Conservation (phyloP, 163 green algal genomes). For the Volvox carteri region DNA sequence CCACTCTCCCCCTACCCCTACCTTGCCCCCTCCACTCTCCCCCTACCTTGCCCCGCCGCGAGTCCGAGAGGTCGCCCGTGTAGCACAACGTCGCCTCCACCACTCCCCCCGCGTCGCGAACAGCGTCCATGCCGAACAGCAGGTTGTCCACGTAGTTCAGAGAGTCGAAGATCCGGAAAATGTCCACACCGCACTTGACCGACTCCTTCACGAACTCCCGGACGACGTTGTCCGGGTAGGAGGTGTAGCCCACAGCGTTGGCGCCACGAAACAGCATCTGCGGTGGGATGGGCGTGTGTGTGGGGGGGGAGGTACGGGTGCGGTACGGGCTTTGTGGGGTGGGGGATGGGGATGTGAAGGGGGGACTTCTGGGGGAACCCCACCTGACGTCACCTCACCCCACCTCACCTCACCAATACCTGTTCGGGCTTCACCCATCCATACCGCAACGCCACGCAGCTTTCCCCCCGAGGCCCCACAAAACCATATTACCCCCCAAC, state of each 20-base stretch:
- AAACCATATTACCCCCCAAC: too few species aligned
- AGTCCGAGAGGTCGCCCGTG: slow-evolving; percentile 89
- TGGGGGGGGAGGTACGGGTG: background rate
- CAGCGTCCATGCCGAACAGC: slow-evolving; percentile 92
- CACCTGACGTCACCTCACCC: too few species aligned
- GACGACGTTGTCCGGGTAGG: slow-evolving; percentile 95
- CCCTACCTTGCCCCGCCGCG: slow-evolving; percentile 72
- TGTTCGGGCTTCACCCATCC: too few species aligned
- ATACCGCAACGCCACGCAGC: too few species aligned
- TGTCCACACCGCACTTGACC: slow-evolving; percentile 78
- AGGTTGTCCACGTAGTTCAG: slow-evolving; percentile 95
- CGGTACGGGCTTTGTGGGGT: background rate
- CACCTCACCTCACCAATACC: too few species aligned
- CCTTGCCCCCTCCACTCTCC: background rate
- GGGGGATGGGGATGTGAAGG: background rate
- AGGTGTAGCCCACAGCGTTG: slow-evolving; percentile 86
- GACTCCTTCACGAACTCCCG: slow-evolving; percentile 68
- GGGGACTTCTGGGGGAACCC: too few species aligned
- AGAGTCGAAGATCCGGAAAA: slow-evolving; percentile 95
- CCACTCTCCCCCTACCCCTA: background rate
- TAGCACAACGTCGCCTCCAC: slow-evolving; percentile 96
- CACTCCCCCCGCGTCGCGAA: slow-evolving; percentile 82
- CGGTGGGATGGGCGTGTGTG: background rate
- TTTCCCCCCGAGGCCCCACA: too few species aligned
- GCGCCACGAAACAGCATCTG: slow-evolving; percentile 94